Conservation (phyloP, 208 protist genomes). For the Trypanosoma rangeli region DNA sequence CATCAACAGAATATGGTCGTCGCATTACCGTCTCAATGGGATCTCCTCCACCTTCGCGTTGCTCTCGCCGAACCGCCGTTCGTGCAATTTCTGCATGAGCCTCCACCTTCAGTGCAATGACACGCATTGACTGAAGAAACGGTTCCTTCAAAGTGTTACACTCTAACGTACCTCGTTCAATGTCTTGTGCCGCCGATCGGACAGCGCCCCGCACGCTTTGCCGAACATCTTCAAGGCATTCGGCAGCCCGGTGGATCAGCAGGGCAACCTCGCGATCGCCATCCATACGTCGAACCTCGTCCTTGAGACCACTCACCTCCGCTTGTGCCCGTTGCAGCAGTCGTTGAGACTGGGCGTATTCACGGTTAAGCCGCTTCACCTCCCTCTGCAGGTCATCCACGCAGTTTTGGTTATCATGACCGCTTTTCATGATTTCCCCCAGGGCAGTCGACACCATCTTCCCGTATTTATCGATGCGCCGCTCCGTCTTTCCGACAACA, state of each 20-base stretch:
- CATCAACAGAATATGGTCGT: background rate
- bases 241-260: slow-evolving; percentile 16
- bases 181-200: slow-evolving; percentile 12
- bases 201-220: slow-evolving; percentile 17
- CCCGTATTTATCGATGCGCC: slow-evolving; percentile 7
- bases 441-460: background rate
- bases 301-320: slow-evolving; percentile 15
- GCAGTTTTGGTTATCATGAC: background rate
- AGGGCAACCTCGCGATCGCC: slow-evolving; percentile 1
- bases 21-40: background rate
- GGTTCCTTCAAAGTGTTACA: slow-evolving; percentile 28
- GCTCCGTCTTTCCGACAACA: slow-evolving; percentile 9
- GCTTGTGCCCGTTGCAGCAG: slow-evolving; percentile 4
- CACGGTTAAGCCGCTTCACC: background rate
- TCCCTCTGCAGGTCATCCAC: slow-evolving; percentile 2
- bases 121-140: slow-evolving; percentile 43
- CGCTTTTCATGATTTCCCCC: background rate
- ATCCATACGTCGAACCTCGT: slow-evolving; percentile 21
- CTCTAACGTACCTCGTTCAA: slow-evolving; percentile 9
- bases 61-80: background rate
- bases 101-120: slow-evolving; percentile 51
- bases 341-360: slow-evolving; percentile 6
- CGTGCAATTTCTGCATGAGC: slow-evolving; percentile 40
- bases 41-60: background rate
- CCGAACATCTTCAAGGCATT: slow-evolving; percentile 16